Base-by-base conservation (phyloP, 139 green algal genomes). In the Nannochloris sp. region DNA sequence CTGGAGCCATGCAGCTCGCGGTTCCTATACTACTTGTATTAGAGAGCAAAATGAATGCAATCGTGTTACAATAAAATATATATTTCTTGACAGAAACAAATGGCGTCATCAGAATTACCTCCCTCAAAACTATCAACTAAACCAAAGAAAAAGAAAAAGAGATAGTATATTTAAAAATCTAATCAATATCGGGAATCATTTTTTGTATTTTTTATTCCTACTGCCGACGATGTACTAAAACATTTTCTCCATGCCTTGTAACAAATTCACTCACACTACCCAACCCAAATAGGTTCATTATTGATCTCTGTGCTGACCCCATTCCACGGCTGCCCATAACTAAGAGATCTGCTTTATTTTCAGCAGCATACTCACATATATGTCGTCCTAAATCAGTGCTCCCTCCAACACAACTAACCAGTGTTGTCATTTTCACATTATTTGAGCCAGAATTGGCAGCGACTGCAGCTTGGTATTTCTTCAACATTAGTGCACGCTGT, bases 261-360 rank as follows among this genome's bases (percentile, higher is more conserved):
- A 74, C 63, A 13, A 71, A 81, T 23, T 79, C 68, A 33, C 62
- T 77, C 25, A 85, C 76, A 37, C 39, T 69, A 33, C 79, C 79
- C 19, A 85, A 64, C 9, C 79, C 79, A 10, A 84, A 67, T 23
- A 81, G 39, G 13, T 44, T 54, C 53, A 61, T 48, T 27, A 73
- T 37, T 45, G 54, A 32, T 31, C 58, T 68, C 46, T 70, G 51
- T 24, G 70, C 36, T 60, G 55, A 65, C 15, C 76, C 71, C 45
- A 84, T 61, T 6, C 79, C 76, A 15, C 79, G 61, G 46, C 54
- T 73, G 27, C 79, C 79, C 46, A 85, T 37, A 46, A 81, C 68
- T n/a, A 81, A 56, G 59, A 84, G 51, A 59, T 83, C 79, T 5
- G 70, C 76, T 2, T 46, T 54, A 34, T 81, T 71, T 5, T 59